Conservation (phyloP, 1,139 yeast genomes). For the Yarrowia galli region DNA sequence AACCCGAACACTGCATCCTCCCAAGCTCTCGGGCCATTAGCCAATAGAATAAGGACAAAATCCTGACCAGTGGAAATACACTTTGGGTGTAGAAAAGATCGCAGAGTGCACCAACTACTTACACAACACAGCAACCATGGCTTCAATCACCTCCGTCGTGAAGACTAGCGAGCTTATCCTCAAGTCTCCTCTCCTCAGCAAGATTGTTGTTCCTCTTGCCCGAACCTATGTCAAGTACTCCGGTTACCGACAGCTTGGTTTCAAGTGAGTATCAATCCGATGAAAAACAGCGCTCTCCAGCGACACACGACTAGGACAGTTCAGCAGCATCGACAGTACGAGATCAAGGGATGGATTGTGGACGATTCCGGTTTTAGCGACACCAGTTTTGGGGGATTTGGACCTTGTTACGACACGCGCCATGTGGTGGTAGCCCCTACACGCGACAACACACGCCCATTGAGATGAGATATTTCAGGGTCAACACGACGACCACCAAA, state of each 20-base stretch:
- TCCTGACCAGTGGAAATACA: conserved; percentile 38
- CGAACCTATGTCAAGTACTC: conserved; percentile 73
- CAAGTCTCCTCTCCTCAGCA: conserved; percentile 78
- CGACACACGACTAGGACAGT: not conserved
- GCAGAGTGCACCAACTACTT: conserved; percentile 34
- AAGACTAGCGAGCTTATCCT: conserved; percentile 82
- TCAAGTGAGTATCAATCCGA: conserved; percentile 56
- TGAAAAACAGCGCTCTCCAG: not conserved
- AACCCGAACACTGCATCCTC: conserved; percentile 16
- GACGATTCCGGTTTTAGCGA: conserved; percentile 3
- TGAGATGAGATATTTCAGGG: not conserved
- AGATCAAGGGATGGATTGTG: conserved; percentile 3
- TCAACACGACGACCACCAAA: not conserved
- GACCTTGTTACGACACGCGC: conserved; percentile 1
- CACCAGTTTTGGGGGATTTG: not conserved
- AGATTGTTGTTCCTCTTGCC: conserved; percentile 80
- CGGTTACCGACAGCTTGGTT: conserved; percentile 94
- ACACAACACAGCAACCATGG: conserved; percentile 54
- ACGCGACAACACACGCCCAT: not conserved
- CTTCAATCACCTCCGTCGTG: conserved; percentile 81
- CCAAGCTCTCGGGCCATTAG: conserved; percentile 37
- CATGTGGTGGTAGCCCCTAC: not conserved
- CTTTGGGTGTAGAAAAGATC: conserved; percentile 38
- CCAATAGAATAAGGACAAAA: conserved; percentile 38
- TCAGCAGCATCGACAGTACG: not conserved